Base-by-base conservation (phyloP, 202 grass and related monocot species). In the Schoenoplectus tabernaemontani region DNA sequence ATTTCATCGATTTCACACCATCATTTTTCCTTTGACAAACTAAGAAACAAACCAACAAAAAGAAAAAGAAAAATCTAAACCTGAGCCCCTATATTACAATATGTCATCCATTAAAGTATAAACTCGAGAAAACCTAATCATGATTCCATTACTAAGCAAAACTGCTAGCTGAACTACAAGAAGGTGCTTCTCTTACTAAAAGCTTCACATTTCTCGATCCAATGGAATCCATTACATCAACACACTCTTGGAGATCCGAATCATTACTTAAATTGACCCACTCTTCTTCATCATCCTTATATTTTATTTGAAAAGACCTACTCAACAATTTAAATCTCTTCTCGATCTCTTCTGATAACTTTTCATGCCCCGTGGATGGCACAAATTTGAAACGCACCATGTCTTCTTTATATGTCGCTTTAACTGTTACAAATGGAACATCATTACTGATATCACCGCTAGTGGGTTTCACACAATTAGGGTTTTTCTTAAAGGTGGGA, bases 271-370 rank as follows among this genome's bases (percentile, higher is more conserved):
- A 78, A 78, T 89, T 95, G 53, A 99, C 88, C 92, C 90, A 99
- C 58, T 95, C 96, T 1, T 99, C 96, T 79, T 99, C 96, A 0
- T 99, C 96, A 0, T 99, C 92, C 72, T 77, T 95, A 79, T 99
- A 99, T 64, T 99, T 99, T 32, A 99, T 78, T 85, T 92, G 91
- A 75, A 93, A 99, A 1, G 85, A 72, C 16, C 85, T 92, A 0
- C 66, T 78, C 26, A 65, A 77, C 41, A 95, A 86, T 74, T 81
- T 99, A 78, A 99, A 95, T 60, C 92, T 87, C 86, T 88, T 99
- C 17, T 76, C 88, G 38, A 99, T 82, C 59, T 99, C 90, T 80
- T 93, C 92, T 39, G 90, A 77, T 36, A 95, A 81, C 11, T 89
- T 64, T 44, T 82, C 83, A 82, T 87, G 93, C n/a, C 96, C 86